phyloP scores from a whole-genome alignment of 2,329 filamentous ascomycete species.

The Penicillium sp. region DNA sequence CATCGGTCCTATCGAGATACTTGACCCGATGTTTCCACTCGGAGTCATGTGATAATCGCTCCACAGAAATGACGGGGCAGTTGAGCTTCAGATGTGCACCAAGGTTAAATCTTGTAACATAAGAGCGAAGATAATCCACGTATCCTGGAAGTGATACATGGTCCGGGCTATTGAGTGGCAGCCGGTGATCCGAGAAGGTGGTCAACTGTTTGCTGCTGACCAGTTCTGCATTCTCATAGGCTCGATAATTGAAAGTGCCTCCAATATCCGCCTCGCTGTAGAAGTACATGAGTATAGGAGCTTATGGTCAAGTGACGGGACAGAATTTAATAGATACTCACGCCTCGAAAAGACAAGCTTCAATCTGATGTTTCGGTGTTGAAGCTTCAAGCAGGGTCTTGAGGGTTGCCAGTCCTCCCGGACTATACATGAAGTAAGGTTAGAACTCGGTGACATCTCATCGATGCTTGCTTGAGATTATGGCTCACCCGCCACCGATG shows the following conservation, averaged over 20 bases:
- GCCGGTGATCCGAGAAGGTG: constrained; percentile 13
- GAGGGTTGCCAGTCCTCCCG: constrained; percentile 10
- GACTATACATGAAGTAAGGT: neutral
- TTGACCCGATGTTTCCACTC: constrained; percentile 9
- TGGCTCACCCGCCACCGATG: constrained; percentile 8
- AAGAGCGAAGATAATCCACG: constrained; percentile 12
- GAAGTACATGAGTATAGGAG: neutral
- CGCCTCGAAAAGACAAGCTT: constrained; percentile 11
- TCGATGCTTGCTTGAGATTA: neutral
- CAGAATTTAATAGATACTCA: neutral
- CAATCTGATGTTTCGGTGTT: constrained; percentile 7
- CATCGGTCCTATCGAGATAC: constrained; percentile 4
- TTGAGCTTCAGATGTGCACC: constrained; percentile 8
- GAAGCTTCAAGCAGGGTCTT: constrained; percentile 11
- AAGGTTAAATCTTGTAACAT: constrained; percentile 9
- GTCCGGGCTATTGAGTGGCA: constrained; percentile 9
- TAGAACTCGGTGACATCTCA: neutral
- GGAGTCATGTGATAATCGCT: constrained; percentile 2
- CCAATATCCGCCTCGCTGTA: constrained; percentile 8
- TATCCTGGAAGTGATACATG: constrained; percentile 11
- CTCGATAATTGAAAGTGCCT: constrained; percentile 12
- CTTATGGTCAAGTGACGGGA: no score
- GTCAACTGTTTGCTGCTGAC: constrained; percentile 14
- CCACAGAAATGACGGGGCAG: constrained; percentile 7
- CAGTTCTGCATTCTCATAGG: constrained; percentile 10